phyloP scores from a whole-genome alignment of 495 filamentous ascomycete species.

The Penicillium crystallinum region DNA sequence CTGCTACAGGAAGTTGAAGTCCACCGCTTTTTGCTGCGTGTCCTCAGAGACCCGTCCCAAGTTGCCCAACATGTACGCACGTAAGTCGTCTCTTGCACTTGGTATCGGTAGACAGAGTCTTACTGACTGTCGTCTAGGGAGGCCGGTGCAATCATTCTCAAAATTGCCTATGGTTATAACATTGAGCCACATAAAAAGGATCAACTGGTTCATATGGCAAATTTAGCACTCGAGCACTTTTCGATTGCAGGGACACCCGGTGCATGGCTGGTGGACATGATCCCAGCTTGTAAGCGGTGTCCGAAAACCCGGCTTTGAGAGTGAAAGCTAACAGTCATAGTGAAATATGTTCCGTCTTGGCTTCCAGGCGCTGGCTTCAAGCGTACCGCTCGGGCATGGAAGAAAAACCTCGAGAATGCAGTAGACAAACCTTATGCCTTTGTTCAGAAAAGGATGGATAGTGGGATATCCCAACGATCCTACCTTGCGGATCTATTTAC shows the following conservation, averaged over 20 bases:
- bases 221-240: conserved; percentile 37
- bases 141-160: conserved; percentile 40
- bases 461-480: conserved; percentile 28
- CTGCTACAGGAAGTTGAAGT: conserved; percentile 36
- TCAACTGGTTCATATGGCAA: conserved; percentile 37
- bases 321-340: conserved; percentile 4
- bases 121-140: too few species aligned
- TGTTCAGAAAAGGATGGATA: conserved; percentile 38
- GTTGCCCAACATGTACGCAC: conserved; percentile 37
- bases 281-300: conserved; percentile 22
- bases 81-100: conserved; percentile 16
- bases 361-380: conserved; percentile 48
- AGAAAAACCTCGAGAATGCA: conserved; percentile 16
- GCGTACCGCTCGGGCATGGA: conserved; percentile 32
- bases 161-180: conserved; percentile 47
- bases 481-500: conserved; percentile 34
- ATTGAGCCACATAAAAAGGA: conserved; percentile 37
- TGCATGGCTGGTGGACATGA: conserved; percentile 40
- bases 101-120: too few species aligned
- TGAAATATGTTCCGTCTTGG: conserved; percentile 42
- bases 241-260: conserved; percentile 30
- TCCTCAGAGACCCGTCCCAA: conserved; percentile 31
- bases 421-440: conserved; percentile 39
- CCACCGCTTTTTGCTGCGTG: conserved; percentile 37
- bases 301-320: not conserved